Evolutionary conservation across 176 grass and related monocot species (phyloP).

Genomic region (Alloteropsis semialata): DNA sequence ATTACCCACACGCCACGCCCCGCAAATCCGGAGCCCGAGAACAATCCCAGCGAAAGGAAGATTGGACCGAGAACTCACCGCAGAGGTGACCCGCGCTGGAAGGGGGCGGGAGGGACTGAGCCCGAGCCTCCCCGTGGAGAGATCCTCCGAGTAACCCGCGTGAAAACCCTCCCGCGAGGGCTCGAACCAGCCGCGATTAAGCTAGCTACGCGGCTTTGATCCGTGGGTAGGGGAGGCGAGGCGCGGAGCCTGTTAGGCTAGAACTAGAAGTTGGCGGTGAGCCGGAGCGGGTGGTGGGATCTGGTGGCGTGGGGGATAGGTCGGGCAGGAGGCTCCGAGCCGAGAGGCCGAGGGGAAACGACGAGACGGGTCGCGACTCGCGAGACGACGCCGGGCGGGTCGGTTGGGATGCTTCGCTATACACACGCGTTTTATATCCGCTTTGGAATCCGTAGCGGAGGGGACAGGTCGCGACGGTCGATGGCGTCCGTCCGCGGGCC

Average conservation of each 20-base stretch:
- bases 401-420: background rate
- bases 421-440: conserved; percentile 30
- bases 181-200: background rate
- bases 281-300: conserved; percentile 20
- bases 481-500: background rate
- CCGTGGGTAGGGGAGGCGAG: background rate
- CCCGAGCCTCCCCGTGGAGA: background rate
- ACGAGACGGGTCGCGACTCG: conserved; percentile 1
- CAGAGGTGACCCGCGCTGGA: background rate
- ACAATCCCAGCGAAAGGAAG: background rate
- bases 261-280: too few species aligned
- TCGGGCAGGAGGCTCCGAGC: too few species aligned
- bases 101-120: background rate
- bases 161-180: background rate
- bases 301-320: background rate
- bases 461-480: background rate
- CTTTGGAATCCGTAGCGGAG: background rate
- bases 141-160: background rate
- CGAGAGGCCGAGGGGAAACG: background rate
- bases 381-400: background rate
- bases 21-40: background rate
- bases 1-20: background rate
- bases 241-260: background rate
- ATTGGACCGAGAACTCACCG: background rate
- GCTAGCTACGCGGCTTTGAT: background rate